These are phyloP conservation scores for Myriosclerotinia scirpicola DNA, from an alignment of 2,329 filamentous ascomycete species.

Conservation along the genomic window DNA sequence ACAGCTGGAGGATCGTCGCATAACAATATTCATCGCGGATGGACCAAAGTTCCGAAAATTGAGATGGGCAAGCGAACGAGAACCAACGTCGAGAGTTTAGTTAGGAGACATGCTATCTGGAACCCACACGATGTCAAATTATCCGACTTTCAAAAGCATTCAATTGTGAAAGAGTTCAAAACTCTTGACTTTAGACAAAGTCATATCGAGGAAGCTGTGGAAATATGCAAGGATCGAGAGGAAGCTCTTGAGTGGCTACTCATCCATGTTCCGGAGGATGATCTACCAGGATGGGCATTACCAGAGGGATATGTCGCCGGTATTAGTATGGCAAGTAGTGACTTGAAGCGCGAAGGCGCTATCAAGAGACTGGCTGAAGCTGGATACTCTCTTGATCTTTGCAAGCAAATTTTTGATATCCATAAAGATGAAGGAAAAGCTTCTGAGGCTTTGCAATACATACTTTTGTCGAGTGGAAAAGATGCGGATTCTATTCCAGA, in stretches of 20 bases:
- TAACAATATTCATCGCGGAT: constrained; percentile 60
- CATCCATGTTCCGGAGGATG: constrained; percentile 95
- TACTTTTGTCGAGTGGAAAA: constrained; percentile 55
- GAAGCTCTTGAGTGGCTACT: constrained; percentile 95
- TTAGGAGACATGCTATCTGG: constrained; percentile 80
- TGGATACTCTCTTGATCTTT: constrained; percentile 84
- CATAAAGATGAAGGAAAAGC: constrained; percentile 71
- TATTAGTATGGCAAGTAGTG: constrained; percentile 78
- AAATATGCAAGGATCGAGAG: constrained; percentile 85
- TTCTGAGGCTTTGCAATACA: constrained; percentile 75
- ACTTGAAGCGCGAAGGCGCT: constrained; percentile 77
- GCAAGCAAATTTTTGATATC: constrained; percentile 72
- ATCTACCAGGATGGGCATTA: constrained; percentile 87
- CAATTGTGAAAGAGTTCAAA: constrained; percentile 70
- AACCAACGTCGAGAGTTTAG: constrained; percentile 73
- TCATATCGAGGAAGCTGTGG: constrained; percentile 84
- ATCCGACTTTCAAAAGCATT: constrained; percentile 53
- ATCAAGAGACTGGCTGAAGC: constrained; percentile 78
- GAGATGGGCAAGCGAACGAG: constrained; percentile 87
- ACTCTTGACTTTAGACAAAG: constrained; percentile 84
- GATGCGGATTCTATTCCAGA: constrained; percentile 40
- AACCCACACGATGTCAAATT: constrained; percentile 76
- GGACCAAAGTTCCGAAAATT: constrained; percentile 83
- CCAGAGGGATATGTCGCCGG: constrained; percentile 91
- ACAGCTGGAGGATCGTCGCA: constrained; percentile 40